phyloP scores from a whole-genome alignment of 2,329 filamentous ascomycete species.

The Verticillium nubilum region DNA sequence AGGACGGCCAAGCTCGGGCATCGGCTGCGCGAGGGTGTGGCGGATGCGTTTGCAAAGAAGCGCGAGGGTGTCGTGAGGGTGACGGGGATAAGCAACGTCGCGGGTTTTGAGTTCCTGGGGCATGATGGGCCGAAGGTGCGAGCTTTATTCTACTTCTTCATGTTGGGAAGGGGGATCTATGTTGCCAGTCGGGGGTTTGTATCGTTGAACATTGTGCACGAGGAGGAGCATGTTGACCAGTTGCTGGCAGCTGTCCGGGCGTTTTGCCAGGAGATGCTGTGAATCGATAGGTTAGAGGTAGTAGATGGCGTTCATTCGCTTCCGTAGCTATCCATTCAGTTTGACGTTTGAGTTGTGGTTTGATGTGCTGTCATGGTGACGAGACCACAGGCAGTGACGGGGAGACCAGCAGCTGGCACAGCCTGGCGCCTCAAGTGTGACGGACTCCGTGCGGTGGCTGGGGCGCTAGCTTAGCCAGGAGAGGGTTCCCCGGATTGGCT shows the following conservation, averaged over 20 bases:
- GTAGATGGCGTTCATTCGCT: no score
- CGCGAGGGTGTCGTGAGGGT: slow-evolving; percentile 2
- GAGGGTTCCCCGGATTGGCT: not conserved
- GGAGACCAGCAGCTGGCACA: no score
- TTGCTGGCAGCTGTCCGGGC: not conserved
- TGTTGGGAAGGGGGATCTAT: slow-evolving; percentile 7
- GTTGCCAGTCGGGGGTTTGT: slow-evolving; percentile 10
- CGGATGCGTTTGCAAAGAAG: slow-evolving; percentile 1
- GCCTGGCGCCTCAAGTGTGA: no score
- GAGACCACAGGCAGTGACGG: no score
- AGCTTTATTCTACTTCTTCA: slow-evolving; percentile 9
- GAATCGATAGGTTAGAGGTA: not conserved
- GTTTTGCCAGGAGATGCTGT: slow-evolving; percentile 5
- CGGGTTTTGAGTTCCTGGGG: slow-evolving; percentile 7
- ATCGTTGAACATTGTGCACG: slow-evolving; percentile 9
- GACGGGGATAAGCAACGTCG: slow-evolving; percentile 8
- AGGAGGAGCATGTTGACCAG: slow-evolving; percentile 3
- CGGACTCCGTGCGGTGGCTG: no score
- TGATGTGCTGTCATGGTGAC: no score
- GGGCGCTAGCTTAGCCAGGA: not conserved
- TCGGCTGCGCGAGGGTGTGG: slow-evolving; percentile 2
- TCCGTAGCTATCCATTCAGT: no score
- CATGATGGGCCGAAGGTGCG: not conserved
- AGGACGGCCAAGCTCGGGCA: slow-evolving; percentile 4
- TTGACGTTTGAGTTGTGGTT: no score